Percentiles rank a stretch among this genome's conserved stretches.
phyloP scores from a whole-genome alignment of 495 filamentous ascomycete species.

The Penicillium ochrochloron region DNA sequence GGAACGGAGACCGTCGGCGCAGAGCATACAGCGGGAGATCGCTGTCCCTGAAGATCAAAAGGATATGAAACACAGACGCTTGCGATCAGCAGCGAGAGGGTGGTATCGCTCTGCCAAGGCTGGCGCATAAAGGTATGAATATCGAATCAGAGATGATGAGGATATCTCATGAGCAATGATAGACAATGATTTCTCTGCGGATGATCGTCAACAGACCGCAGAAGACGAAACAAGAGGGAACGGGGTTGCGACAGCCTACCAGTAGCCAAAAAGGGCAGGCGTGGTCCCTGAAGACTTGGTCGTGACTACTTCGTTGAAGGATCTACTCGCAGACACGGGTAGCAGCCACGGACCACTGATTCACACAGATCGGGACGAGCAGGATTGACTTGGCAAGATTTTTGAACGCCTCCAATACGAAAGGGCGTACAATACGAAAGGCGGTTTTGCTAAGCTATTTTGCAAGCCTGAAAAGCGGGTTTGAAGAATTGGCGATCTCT shows the following conservation, averaged over 20 bases:
- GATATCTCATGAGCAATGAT: background rate
- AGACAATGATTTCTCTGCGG: background rate
- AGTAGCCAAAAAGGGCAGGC: conserved; percentile 13
- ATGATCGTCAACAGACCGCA: background rate
- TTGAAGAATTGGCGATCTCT: conserved; percentile 4
- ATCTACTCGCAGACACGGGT: background rate
- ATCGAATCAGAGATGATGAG: conserved; percentile 1
- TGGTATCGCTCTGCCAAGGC: conserved; percentile 7
- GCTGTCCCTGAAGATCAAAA: conserved; percentile 19
- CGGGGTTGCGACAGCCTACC: background rate
- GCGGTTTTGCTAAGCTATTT: background rate
- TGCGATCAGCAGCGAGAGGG: conserved; percentile 1
- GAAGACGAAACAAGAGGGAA: background rate
- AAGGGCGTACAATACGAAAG: too few relatives aligned
- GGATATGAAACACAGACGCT: conserved; percentile 12
- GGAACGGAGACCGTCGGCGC: conserved; percentile 3
- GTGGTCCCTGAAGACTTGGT: background rate
- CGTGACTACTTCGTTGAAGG: background rate
- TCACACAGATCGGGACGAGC: background rate
- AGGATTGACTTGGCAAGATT: background rate
- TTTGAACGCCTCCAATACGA: background rate
- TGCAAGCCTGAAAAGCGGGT: conserved; percentile 4
- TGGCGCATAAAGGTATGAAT: conserved; percentile 9
- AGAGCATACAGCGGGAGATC: conserved; percentile 5
- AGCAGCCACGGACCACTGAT: background rate